phyloP scores from a whole-genome alignment of 208 protist genomes.

The Strigomonas culicis region DNA sequence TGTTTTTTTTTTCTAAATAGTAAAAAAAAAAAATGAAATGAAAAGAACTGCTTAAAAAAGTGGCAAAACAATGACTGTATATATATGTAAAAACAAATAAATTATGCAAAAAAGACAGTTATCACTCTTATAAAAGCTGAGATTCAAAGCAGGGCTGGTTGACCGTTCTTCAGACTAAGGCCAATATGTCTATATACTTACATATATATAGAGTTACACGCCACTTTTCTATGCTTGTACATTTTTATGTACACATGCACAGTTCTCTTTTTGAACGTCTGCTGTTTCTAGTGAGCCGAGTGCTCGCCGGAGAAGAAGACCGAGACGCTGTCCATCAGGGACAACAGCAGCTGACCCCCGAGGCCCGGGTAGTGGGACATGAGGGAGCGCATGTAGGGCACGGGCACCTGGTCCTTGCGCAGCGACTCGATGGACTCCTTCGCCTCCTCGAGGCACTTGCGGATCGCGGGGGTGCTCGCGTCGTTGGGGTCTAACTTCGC shows the following conservation, averaged over 20 bases:
- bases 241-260: slow-evolving; percentile 4
- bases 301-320: slow-evolving; percentile 27
- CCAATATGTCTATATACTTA: slow-evolving; percentile 1
- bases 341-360: slow-evolving; percentile 40
- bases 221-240: not conserved
- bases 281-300: not conserved
- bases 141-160: slow-evolving; percentile 15
- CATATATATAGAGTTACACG: slow-evolving; percentile 5
- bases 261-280: not conserved
- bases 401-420: slow-evolving; percentile 20
- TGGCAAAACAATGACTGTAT: slow-evolving; percentile 1
- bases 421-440: slow-evolving; percentile 25
- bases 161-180: not conserved
- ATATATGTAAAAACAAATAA: not conserved
- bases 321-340: slow-evolving; percentile 37
- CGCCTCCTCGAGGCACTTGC: slow-evolving; percentile 18
- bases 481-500: slow-evolving; percentile 26
- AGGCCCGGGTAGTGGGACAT: slow-evolving; percentile 53
- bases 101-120: not conserved
- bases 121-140: not conserved
- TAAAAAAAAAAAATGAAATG: not conserved
- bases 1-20: too few relatives aligned
- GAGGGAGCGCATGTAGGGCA: slow-evolving; percentile 34
- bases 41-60: slow-evolving; percentile 2
- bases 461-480: slow-evolving; percentile 25